Conservation (phyloP, 1,284 basidiomycete species). For the Crucibulum cyathiforme region DNA sequence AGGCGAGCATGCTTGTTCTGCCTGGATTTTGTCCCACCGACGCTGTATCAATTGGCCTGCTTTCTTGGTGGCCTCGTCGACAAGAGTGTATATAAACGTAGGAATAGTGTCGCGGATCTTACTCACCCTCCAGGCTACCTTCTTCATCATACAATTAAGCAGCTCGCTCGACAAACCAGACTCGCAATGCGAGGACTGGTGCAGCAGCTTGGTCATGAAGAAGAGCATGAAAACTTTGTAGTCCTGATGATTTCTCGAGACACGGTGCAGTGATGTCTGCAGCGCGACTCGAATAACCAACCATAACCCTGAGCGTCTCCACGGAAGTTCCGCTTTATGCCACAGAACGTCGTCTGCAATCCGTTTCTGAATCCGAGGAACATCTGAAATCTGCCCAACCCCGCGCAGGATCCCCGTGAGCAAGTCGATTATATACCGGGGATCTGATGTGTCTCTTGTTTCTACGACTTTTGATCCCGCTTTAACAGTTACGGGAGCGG, state of each 20-base stretch:
- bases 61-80: conserved; percentile 11
- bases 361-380: conserved; percentile 43
- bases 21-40: conserved; percentile 39
- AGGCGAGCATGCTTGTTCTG: conserved; percentile 19
- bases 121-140: conserved; percentile 24
- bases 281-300: conserved; percentile 51
- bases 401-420: conserved; percentile 48
- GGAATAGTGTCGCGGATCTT: conserved; percentile 39
- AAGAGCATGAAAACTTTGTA: conserved; percentile 57
- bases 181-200: conserved; percentile 11
- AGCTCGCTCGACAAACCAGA: conserved; percentile 36
- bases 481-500: conserved; percentile 29
- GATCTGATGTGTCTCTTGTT: conserved; percentile 40
- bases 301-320: conserved; percentile 55
- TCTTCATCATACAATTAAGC: conserved; percentile 36
- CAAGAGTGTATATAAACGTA: conserved; percentile 17
- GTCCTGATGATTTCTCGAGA: conserved; percentile 6
- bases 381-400: conserved; percentile 26
- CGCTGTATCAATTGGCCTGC: conserved; percentile 22
- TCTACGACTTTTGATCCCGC: conserved; percentile 29
- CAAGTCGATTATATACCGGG: conserved; percentile 49
- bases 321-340: conserved; percentile 42
- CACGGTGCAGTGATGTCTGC: conserved; percentile 43
- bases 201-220: conserved; percentile 40
- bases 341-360: conserved; percentile 54